These are phyloP conservation scores for Beauveria sp. DNA, from an alignment of 2,329 filamentous ascomycete species.

Conservation along the genomic window DNA sequence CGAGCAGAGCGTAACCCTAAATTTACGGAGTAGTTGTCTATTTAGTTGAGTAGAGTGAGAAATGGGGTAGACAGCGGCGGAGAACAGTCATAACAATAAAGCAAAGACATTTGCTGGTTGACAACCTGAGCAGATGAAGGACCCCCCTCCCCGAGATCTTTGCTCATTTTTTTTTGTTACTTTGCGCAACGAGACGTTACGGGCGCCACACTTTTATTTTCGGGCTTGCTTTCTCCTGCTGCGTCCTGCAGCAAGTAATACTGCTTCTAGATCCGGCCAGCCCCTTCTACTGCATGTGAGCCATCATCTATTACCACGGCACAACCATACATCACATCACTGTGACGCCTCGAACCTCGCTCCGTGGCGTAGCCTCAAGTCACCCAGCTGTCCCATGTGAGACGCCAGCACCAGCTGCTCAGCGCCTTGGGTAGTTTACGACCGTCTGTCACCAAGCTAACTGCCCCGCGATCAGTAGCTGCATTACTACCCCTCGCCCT, in stretches of 20 bases:
- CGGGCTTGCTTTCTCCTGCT: neutral
- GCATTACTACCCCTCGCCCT: neutral
- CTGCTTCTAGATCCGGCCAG: neutral
- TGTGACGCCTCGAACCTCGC: constrained; percentile 3
- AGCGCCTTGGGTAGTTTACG: neutral
- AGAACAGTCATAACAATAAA: neutral
- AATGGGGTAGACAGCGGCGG: neutral
- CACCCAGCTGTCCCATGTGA: constrained; percentile 6
- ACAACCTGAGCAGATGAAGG: neutral
- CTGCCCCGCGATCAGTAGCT: neutral
- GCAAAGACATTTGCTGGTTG: neutral
- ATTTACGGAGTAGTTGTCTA: neutral
- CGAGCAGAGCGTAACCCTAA: neutral
- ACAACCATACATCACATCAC: neutral
- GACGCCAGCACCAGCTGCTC: constrained; percentile 1
- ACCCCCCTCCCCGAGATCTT: neutral
- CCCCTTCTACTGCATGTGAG: neutral
- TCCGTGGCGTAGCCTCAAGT: neutral
- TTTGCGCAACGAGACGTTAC: neutral
- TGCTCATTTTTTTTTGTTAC: neutral
- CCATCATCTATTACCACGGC: neutral
- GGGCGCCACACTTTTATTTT: neutral
- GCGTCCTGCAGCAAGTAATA: neutral
- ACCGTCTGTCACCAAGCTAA: neutral
- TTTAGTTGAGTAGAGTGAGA: neutral